These are phyloP conservation scores for Ramalina peruviana DNA, from an alignment of 495 filamentous ascomycete species.

Conservation along the genomic window DNA sequence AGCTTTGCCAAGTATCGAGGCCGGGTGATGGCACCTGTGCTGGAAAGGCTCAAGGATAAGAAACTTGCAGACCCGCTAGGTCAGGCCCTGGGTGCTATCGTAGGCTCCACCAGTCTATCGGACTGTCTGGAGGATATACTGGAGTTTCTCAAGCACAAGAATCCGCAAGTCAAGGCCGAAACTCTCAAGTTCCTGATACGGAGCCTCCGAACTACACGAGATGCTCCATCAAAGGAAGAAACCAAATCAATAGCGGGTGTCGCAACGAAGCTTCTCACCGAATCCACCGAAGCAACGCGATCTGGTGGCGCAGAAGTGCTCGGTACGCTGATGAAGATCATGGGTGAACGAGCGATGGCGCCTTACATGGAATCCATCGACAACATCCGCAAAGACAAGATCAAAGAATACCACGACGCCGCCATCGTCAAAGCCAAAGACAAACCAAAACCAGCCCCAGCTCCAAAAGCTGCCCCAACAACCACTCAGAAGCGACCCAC, in stretches of 20 bases:
- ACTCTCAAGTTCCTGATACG: constrained; percentile 82
- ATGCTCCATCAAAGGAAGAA: constrained; percentile 71
- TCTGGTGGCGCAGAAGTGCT: constrained; percentile 82
- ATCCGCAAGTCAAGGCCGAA: constrained; percentile 92
- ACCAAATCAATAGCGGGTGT: constrained; percentile 74
- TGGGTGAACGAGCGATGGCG: constrained; percentile 93
- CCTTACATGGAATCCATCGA: constrained; percentile 90
- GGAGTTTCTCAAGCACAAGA: constrained; percentile 80
- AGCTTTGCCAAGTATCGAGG: constrained; percentile 69
- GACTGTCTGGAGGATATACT: constrained; percentile 84
- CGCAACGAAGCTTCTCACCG: constrained; percentile 75
- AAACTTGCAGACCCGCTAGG: constrained; percentile 88
- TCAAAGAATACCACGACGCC: constrained; percentile 85
- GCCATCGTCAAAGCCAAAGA: constrained; percentile 96
- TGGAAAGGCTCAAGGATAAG: constrained; percentile 95
- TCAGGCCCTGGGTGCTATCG: constrained; percentile 76
- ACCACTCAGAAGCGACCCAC: constrained; percentile 25
- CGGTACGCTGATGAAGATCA: constrained; percentile 96
- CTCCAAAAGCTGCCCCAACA: constrained; percentile 37
- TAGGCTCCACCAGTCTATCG: constrained; percentile 57
- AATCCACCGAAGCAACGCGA: constrained; percentile 71
- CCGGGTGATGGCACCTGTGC: constrained; percentile 66
- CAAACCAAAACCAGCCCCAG: constrained; percentile 71
- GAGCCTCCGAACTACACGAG: constrained; percentile 69
- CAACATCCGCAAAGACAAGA: constrained; percentile 88